These are phyloP conservation scores for Phytophthora multivora DNA, from an alignment of 352 stramenopile species.

Conservation along the genomic window DNA sequence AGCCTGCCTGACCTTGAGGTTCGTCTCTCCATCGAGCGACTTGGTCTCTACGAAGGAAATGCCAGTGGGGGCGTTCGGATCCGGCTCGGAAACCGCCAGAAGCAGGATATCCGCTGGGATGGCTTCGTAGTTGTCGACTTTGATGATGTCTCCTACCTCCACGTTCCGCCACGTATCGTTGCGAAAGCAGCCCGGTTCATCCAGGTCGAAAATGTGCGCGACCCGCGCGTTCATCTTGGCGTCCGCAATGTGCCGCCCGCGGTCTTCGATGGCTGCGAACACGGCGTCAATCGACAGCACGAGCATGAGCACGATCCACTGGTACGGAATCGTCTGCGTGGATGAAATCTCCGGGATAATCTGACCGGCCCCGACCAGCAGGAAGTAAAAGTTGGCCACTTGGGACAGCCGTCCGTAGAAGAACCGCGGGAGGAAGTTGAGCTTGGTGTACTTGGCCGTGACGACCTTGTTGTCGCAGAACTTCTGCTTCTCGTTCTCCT, in stretches of 20 bases:
- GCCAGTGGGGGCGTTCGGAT: conserved; percentile 61
- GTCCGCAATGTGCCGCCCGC: conserved; percentile 75
- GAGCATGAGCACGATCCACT: conserved; percentile 86
- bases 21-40: conserved; percentile 87
- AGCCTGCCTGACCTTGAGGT: conserved; percentile 86
- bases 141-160: conserved; percentile 82
- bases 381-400: conserved; percentile 90
- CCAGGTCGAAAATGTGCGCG: conserved; percentile 68
- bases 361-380: conserved; percentile 87
- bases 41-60: conserved; percentile 91
- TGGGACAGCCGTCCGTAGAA: conserved; percentile 87
- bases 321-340: conserved; percentile 82
- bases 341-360: conserved; percentile 88
- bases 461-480: conserved; percentile 86
- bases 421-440: conserved; percentile 86
- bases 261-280: conserved; percentile 86
- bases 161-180: conserved; percentile 66
- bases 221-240: conserved; percentile 80
- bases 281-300: conserved; percentile 87
- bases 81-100: conserved; percentile 69
- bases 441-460: conserved; percentile 89
- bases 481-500: conserved; percentile 49
- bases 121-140: conserved; percentile 86
- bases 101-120: conserved; percentile 85
- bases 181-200: conserved; percentile 48